These are phyloP conservation scores for Cetradonia linearis DNA, from an alignment of 495 filamentous ascomycete genomes.

Conservation along the genomic window DNA sequence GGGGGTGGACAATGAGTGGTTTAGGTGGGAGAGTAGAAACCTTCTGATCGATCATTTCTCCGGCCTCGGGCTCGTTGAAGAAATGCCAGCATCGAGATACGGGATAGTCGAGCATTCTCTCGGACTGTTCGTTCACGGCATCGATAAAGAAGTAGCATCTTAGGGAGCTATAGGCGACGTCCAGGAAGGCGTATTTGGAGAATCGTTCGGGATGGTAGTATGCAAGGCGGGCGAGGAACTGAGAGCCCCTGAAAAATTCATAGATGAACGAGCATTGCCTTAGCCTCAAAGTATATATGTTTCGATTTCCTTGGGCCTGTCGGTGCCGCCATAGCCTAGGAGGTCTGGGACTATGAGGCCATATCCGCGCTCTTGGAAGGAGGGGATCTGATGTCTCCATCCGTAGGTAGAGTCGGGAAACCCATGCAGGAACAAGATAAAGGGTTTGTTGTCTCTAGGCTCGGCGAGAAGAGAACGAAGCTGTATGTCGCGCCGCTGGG, in stretches of 20 bases:
- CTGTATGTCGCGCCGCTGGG: slow-evolving; percentile 14
- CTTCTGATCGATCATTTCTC: slow-evolving; percentile 26
- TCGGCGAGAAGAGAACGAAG: slow-evolving; percentile 10
- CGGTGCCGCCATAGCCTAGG: slow-evolving; percentile 36
- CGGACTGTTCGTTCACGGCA: slow-evolving; percentile 23
- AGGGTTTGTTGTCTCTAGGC: slow-evolving; percentile 17
- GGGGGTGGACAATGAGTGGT: neutral
- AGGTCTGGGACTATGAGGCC: slow-evolving; percentile 37
- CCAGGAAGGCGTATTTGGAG: slow-evolving; percentile 25
- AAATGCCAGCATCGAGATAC: slow-evolving; percentile 28
- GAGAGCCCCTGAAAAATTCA: slow-evolving; percentile 25
- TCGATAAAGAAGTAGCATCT: slow-evolving; percentile 25
- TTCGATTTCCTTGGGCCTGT: slow-evolving; percentile 29
- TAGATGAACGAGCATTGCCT: too few relatives aligned
- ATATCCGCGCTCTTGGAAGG: slow-evolving; percentile 29
- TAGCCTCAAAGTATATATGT: slow-evolving; percentile 30
- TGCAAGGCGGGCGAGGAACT: slow-evolving; percentile 27
- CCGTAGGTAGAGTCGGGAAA: slow-evolving; percentile 32
- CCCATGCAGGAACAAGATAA: slow-evolving; percentile 33
- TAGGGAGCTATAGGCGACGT: slow-evolving; percentile 26
- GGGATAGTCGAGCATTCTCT: slow-evolving; percentile 27
- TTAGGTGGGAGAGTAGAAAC: slow-evolving; percentile 17
- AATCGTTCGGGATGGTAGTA: slow-evolving; percentile 28
- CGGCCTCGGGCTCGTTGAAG: slow-evolving; percentile 24
- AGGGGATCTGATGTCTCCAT: slow-evolving; percentile 34